These are phyloP conservation scores for Dalechampia spathulata DNA, from an alignment of 441 rosid genomes.

Conservation along the genomic window DNA sequence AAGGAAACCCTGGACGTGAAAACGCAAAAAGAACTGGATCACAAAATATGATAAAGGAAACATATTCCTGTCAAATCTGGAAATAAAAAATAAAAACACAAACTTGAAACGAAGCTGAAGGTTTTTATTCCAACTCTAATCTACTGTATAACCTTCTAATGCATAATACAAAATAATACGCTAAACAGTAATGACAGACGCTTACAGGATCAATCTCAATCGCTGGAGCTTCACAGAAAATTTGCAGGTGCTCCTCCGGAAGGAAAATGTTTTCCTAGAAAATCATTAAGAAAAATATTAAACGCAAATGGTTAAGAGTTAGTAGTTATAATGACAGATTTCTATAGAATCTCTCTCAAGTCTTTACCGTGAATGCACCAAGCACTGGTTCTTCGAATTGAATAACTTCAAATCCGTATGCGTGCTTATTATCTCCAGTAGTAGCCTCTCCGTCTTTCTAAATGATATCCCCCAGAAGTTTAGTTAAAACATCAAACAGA, in stretches of 20 bases:
- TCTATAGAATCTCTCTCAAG: background rate
- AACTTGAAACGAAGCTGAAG: background rate
- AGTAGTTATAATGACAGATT: constrained; percentile 8
- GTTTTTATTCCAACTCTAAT: background rate
- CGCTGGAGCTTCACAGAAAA: constrained; percentile 37
- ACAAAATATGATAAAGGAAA: constrained; percentile 8
- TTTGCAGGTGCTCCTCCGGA: constrained; percentile 30
- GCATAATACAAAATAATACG: background rate
- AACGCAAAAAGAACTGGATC: constrained; percentile 4
- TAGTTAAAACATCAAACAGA: too few species aligned
- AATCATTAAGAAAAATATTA: background rate
- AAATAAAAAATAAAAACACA: background rate
- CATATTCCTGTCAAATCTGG: background rate
- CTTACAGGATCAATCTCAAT: constrained; percentile 40
- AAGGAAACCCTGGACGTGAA: constrained; percentile 40
- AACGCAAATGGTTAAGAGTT: constrained; percentile 10
- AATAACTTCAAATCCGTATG: constrained; percentile 22
- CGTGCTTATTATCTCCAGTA: constrained; percentile 24
- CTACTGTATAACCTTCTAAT: constrained; percentile 4
- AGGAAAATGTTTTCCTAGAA: constrained; percentile 39
- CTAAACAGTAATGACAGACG: background rate
- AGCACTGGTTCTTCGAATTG: constrained; percentile 65
- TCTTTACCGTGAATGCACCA: constrained; percentile 20
- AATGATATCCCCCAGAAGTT: too few species aligned
- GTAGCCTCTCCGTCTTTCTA: too few species aligned